These are phyloP conservation scores for Candida sanyaensis DNA, from an alignment of 1,139 yeast genomes.

Conservation along the genomic window DNA sequence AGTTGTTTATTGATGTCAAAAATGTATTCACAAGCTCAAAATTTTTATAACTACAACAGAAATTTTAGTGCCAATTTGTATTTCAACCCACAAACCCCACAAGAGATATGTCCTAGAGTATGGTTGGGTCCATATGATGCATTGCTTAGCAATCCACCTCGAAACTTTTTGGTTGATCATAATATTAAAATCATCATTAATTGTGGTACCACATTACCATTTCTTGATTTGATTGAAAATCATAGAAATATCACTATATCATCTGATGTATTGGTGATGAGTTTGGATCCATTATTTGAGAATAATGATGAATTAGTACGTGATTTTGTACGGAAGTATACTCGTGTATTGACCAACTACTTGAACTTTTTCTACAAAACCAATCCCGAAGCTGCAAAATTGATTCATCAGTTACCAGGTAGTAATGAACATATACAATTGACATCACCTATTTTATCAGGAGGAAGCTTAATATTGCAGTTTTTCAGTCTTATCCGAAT, in stretches of 20 bases:
- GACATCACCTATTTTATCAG: slow-evolving; percentile 40
- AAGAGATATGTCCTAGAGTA: slow-evolving; percentile 32
- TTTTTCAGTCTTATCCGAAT: slow-evolving; percentile 42
- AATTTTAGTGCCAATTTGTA: slow-evolving; percentile 13
- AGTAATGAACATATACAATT: slow-evolving; percentile 26
- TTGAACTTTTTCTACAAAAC: slow-evolving; percentile 37
- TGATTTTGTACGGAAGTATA: slow-evolving; percentile 31
- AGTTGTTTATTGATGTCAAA: too few species aligned
- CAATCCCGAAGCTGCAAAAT: slow-evolving; percentile 29
- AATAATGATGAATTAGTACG: slow-evolving; percentile 19
- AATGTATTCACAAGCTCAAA: slow-evolving; percentile 6
- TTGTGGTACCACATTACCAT: slow-evolving; percentile 38
- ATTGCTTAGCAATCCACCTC: slow-evolving; percentile 13
- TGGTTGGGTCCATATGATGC: slow-evolving; percentile 31
- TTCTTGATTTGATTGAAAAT: slow-evolving; percentile 24
- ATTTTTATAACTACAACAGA: slow-evolving; percentile 10
- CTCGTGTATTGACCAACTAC: slow-evolving; percentile 41
- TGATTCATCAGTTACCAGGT: slow-evolving; percentile 35
- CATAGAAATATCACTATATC: slow-evolving; percentile 28
- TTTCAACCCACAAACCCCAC: slow-evolving; percentile 17
- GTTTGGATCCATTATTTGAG: slow-evolving; percentile 40
- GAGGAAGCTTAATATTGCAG: slow-evolving; percentile 37
- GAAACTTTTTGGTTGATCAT: slow-evolving; percentile 21
- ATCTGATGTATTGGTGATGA: slow-evolving; percentile 41
- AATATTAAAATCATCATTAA: slow-evolving; percentile 44